phyloP scores from a whole-genome alignment of 208 protist species.

The Perkinsela sp. region DNA sequence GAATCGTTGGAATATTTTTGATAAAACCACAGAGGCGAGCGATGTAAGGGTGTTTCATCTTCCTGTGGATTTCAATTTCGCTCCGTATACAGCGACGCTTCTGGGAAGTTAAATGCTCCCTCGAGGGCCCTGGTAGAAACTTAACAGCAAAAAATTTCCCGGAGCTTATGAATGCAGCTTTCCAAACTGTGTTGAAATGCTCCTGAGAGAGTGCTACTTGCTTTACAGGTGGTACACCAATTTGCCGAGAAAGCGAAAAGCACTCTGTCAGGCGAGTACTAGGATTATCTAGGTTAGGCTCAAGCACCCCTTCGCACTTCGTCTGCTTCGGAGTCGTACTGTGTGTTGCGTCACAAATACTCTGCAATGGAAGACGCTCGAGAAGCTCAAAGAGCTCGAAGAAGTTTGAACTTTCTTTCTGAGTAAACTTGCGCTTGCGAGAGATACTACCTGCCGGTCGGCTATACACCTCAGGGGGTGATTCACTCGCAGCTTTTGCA shows the following conservation, averaged over 20 bases:
- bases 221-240: neutral
- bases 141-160: conserved; percentile 1
- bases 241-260: neutral
- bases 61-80: neutral
- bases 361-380: neutral
- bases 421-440: neutral
- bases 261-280: neutral
- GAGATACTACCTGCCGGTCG: neutral
- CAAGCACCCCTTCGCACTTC: neutral
- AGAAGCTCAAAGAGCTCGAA: neutral
- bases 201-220: neutral
- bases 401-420: neutral
- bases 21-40: neutral
- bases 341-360: too few relatives aligned
- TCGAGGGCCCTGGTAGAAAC: neutral
- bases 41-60: neutral
- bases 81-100: neutral
- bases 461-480: neutral
- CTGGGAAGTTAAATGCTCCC: neutral
- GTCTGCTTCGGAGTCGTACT: too few relatives aligned
- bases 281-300: neutral
- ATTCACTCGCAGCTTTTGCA: neutral
- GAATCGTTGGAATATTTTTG: neutral
- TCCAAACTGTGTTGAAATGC: neutral
- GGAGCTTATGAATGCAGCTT: neutral